Percentiles rank a stretch among this genome's conserved stretches.
Conservation (phyloP, 495 filamentous ascomycete species). For the Neurospora terricola region DNA sequence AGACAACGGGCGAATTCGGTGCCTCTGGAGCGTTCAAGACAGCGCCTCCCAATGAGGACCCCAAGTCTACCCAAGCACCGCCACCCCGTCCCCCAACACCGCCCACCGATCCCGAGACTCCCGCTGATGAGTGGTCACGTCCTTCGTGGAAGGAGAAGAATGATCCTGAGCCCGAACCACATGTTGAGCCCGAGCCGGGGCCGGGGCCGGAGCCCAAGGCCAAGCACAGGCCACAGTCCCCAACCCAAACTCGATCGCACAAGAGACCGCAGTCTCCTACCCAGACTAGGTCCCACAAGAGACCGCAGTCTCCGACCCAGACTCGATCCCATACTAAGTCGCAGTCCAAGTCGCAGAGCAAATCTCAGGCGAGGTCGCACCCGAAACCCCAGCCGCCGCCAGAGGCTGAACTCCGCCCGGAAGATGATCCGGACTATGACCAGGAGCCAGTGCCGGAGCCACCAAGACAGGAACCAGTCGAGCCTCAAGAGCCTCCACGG, state of each 20-base stretch:
- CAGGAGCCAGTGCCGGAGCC: constrained; percentile 8
- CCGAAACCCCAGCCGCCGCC: constrained; percentile 4
- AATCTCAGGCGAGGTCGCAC: not conserved
- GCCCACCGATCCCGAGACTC: constrained; percentile 18
- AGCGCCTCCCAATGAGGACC: constrained; percentile 22
- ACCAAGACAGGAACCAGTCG: not conserved
- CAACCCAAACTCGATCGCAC: not conserved
- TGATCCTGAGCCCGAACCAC: constrained; percentile 7
- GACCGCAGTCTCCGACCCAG: constrained; percentile 1
- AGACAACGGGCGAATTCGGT: constrained; percentile 11
- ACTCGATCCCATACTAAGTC: not conserved
- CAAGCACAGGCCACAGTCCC: constrained; percentile 1
- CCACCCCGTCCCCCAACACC: constrained; percentile 29
- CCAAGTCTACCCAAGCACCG: constrained; percentile 31
- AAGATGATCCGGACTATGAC: constrained; percentile 18
- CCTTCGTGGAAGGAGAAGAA: constrained; percentile 31
- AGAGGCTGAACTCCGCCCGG: constrained; percentile 12
- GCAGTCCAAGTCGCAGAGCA: not conserved
- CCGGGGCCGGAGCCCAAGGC: constrained; percentile 9
- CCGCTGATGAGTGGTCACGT: constrained; percentile 19
- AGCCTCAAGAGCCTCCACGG: constrained; percentile 20
- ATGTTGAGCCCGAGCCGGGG: constrained; percentile 12
- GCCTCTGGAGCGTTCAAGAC: constrained; percentile 15
- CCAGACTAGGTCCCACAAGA: not conserved
- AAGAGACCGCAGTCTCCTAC: not conserved